Evolutionary conservation across 306 rosid genomes (phyloP).

Genomic region (Cucumis cinereus): DNA sequence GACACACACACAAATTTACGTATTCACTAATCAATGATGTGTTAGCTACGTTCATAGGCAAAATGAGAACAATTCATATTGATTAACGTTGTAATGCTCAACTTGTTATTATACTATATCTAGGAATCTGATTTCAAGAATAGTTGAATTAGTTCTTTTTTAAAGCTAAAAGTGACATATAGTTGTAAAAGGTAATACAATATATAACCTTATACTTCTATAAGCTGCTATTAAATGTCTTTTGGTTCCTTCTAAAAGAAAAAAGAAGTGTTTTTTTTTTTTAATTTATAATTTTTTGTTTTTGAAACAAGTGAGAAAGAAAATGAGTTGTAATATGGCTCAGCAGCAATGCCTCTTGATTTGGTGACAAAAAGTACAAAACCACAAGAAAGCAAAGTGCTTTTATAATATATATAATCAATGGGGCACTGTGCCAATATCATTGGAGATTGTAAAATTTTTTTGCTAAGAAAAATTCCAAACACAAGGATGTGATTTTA

Average conservation of each 20-base stretch:
- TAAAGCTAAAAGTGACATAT: neutral
- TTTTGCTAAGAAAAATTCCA: neutral
- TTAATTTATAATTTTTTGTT: neutral
- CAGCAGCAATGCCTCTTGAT: constrained; percentile 6
- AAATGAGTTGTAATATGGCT: neutral
- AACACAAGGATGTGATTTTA: neutral
- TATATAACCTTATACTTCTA: neutral
- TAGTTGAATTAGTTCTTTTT: neutral
- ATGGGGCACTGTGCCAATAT: neutral
- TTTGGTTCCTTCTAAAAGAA: neutral
- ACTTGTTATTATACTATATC: neutral
- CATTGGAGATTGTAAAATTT: constrained; percentile 4
- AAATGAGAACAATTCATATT: no score
- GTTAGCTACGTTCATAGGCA: no score
- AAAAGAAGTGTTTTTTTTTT: neutral
- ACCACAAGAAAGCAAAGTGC: constrained; percentile 2
- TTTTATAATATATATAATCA: neutral
- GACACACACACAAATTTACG: no score
- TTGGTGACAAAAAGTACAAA: constrained; percentile 11
- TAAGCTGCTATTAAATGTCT: neutral
- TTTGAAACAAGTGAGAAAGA: constrained; percentile 1
- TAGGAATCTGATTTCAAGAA: neutral
- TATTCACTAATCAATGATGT: no score
- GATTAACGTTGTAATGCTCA: no score
- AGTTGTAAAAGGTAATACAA: neutral